These are phyloP conservation scores for Scenedesmus sp. DNA, from an alignment of 163 green algal genomes.

Conservation along the genomic window DNA sequence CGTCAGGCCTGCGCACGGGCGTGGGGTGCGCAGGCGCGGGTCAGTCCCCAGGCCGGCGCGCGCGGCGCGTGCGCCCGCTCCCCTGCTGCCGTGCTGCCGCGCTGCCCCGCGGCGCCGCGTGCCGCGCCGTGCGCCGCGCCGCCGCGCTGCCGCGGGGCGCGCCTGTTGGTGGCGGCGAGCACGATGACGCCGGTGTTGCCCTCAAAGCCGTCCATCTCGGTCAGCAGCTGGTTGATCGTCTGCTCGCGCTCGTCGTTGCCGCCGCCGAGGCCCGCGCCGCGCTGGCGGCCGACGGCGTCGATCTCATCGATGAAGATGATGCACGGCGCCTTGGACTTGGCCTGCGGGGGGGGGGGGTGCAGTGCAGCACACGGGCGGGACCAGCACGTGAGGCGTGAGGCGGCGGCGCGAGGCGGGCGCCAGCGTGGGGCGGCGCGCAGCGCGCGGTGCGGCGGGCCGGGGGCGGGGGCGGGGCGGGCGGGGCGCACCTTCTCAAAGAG, in stretches of 20 bases:
- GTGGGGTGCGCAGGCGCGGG: slow-evolving; percentile 50
- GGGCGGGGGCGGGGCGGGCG: no score
- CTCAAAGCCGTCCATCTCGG: slow-evolving; percentile 99
- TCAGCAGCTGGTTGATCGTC: slow-evolving; percentile 99
- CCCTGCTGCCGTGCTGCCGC: neutral
- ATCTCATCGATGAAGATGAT: slow-evolving; percentile 99
- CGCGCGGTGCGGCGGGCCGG: no score
- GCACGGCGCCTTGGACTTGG: slow-evolving; percentile 93
- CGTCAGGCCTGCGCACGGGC: slow-evolving; percentile 85
- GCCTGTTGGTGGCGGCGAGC: slow-evolving; percentile 63
- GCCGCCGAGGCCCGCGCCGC: slow-evolving; percentile 90
- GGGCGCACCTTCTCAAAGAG: slow-evolving; percentile 91
- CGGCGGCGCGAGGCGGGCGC: no score
- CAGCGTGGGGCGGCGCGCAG: no score
- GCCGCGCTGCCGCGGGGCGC: no score
- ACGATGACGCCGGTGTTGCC: slow-evolving; percentile 80
- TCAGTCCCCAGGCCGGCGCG: neutral
- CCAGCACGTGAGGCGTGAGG: no score
- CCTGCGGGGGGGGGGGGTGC: slow-evolving; percentile 49
- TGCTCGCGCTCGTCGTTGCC: slow-evolving; percentile 99
- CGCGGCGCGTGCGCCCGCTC: no score
- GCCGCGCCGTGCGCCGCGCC: no score
- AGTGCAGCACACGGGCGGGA: no score
- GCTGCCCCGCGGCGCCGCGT: no score
- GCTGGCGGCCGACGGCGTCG: slow-evolving; percentile 95